Evolutionary conservation across 2,329 filamentous ascomycete species (phyloP), one percentile per base, ranked within the genome.

Genomic region (Cordyceps javanica): DNA sequence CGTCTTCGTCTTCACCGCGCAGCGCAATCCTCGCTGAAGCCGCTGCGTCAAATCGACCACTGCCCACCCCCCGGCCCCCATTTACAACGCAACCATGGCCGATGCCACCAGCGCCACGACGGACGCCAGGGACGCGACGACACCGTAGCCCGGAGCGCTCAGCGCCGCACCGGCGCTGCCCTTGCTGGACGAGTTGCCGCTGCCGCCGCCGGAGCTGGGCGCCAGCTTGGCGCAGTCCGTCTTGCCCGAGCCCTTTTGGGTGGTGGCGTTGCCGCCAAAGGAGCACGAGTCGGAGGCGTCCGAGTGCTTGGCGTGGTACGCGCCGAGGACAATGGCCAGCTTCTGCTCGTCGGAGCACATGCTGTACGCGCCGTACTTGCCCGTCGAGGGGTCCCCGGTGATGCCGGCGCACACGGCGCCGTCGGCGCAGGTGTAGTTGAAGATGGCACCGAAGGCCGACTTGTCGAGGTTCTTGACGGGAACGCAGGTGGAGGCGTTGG

Each of bases 311-410:
- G 78, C 68, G 77, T 88, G 89, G 79, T 59, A 59, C 16, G 53
- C 58, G 45, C 53, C 52, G n/a, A 59, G 51, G 16, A 59, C 52
- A 51, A 82, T 91, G 59, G 82, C 83, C 39, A 95, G 82, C 79
- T 91, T 83, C 73, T 89, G 79, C 65, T 80, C 79, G 66, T 82
- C 68, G 64, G 79, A 78, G 78, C 90, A 95, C 84, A 91, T 90
- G 72, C 84, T 83, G 78, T 89, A 91, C 50, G 87, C 82, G 65
- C 90, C 90, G 71, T 90, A 94, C 60, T 79, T 74, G 67, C 88
- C 90, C 19, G 32, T 59, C 26, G 48, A 51, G 25, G 56, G 28
- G 53, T 51, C 53, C 30, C 42, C 46, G 46, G 8, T 59, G 46
- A 59, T 58, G 51, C 52, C 34, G 25, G 41, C 6, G 45, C 46